phyloP scores from a whole-genome alignment of 306 rosid species.

The Mimosa bimucronata region DNA sequence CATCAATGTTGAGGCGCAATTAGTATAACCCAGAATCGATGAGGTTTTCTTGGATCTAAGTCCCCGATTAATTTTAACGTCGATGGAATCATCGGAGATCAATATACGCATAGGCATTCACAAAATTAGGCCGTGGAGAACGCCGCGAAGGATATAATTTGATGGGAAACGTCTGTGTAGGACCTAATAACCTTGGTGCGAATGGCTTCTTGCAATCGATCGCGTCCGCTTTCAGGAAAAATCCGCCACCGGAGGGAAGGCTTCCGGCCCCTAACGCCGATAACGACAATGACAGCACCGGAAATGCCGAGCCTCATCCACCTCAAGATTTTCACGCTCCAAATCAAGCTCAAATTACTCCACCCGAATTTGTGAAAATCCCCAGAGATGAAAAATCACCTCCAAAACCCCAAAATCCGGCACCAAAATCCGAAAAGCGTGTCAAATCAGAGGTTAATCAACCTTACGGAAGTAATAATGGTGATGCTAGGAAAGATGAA shows the following conservation, averaged over 20 bases:
- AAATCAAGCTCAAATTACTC: slow-evolving; percentile 57
- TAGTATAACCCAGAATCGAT: slow-evolving; percentile 12
- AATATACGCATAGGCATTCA: slow-evolving; percentile 37
- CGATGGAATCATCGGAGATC: slow-evolving; percentile 46
- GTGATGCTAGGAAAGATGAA: slow-evolving; percentile 30
- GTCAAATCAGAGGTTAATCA: neutral
- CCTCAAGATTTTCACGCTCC: slow-evolving; percentile 35
- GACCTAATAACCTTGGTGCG: slow-evolving; percentile 68
- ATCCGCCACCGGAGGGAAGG: slow-evolving; percentile 64
- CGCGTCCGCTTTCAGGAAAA: slow-evolving; percentile 68
- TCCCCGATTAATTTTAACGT: slow-evolving; percentile 34
- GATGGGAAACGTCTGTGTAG: slow-evolving; percentile 96
- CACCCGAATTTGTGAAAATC: slow-evolving; percentile 71
- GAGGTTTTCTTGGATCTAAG: slow-evolving; percentile 23
- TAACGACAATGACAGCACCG: slow-evolving; percentile 34
- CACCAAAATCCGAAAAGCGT: slow-evolving; percentile 32
- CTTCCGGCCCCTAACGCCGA: slow-evolving; percentile 61
- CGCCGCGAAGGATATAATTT: slow-evolving; percentile 40
- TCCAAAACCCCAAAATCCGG: slow-evolving; percentile 15
- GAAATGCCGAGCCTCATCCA: slow-evolving; percentile 27
- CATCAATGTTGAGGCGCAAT: neutral
- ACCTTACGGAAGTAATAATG: slow-evolving; percentile 18
- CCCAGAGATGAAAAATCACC: slow-evolving; percentile 22
- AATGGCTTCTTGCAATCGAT: slow-evolving; percentile 76
- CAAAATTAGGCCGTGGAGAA: slow-evolving; percentile 36